Conservation (phyloP, 495 filamentous ascomycete species). For the Sphaerosporella brunnea region DNA sequence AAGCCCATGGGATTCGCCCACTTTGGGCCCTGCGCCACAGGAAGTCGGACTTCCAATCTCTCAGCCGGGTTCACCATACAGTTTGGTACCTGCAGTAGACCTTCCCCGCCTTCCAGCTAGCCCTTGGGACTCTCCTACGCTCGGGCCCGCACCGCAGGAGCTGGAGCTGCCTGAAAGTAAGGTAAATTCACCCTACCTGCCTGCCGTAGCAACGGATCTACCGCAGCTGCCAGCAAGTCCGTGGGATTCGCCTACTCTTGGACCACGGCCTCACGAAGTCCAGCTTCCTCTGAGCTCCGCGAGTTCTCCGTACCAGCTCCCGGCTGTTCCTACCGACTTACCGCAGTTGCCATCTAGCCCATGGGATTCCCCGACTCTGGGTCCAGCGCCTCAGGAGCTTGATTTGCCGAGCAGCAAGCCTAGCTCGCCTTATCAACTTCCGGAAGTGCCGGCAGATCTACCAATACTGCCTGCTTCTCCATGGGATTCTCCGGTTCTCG, state of each 20-base stretch:
- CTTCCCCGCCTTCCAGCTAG: background rate
- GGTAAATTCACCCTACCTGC: background rate
- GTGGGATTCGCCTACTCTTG: slow-evolving; percentile 3
- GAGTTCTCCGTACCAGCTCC: slow-evolving; percentile 8
- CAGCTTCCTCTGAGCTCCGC: slow-evolving; percentile 5
- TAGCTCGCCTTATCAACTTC: background rate
- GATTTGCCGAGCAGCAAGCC: background rate
- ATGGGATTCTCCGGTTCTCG: slow-evolving; percentile 2
- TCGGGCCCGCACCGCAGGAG: background rate
- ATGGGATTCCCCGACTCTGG: slow-evolving; percentile 3
- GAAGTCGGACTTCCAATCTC: background rate
- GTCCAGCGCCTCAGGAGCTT: background rate
- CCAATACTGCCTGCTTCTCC: background rate
- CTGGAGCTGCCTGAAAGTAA: background rate
- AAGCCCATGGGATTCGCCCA: slow-evolving; percentile 5
- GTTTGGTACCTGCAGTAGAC: background rate
- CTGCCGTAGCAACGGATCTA: background rate
- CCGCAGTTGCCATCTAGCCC: slow-evolving; percentile 9
- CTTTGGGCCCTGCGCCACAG: background rate
- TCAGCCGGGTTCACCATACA: slow-evolving; percentile 1
- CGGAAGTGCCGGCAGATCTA: background rate
- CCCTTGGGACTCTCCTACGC: slow-evolving; percentile 3
- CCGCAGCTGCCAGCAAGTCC: background rate
- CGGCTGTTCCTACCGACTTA: slow-evolving; percentile 5
- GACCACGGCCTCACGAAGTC: background rate